These are phyloP conservation scores for Ascochyta fabae DNA, from an alignment of 2,329 filamentous ascomycete species.

Conservation along the genomic window DNA sequence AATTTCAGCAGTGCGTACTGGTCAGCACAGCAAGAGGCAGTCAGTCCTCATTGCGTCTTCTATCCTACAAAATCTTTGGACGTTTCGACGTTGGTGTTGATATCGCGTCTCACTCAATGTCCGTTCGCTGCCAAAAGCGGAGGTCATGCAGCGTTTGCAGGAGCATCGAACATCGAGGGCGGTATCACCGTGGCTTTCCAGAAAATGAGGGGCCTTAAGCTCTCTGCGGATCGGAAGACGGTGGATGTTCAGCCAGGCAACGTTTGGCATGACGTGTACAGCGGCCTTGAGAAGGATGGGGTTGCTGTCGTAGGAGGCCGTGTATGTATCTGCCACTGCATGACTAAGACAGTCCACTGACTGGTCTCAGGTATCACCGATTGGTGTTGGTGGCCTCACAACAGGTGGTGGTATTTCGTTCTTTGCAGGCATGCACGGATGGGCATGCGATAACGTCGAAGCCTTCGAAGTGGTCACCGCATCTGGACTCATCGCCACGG, in stretches of 20 bases:
- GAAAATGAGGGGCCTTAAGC: conserved; percentile 35
- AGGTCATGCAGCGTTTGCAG: conserved; percentile 49
- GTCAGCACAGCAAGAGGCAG: conserved; percentile 21
- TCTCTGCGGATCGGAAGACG: conserved; percentile 32
- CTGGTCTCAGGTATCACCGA: conserved; percentile 37
- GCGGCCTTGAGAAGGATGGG: conserved; percentile 29
- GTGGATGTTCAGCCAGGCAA: conserved; percentile 42
- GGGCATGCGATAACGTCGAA: conserved; percentile 30
- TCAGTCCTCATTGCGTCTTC: conserved; percentile 35
- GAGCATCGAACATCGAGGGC: conserved; percentile 50
- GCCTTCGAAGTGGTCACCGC: conserved; percentile 45
- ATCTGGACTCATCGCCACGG: conserved; percentile 30
- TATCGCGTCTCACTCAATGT: conserved; percentile 26
- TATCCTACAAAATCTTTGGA: conserved; percentile 21
- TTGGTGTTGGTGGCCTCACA: conserved; percentile 43
- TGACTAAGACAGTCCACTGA: conserved; percentile 17
- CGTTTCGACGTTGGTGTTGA: conserved; percentile 21
- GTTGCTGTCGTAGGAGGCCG: conserved; percentile 38
- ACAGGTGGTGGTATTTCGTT: conserved; percentile 37
- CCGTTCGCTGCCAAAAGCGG: conserved; percentile 54
- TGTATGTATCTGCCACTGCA: neutral
- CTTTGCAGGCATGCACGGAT: conserved; percentile 22
- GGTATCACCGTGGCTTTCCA: conserved; percentile 54
- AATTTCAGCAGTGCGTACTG: conserved; percentile 22
- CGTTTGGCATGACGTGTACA: conserved; percentile 33